Base-by-base conservation (phyloP, 805 yeast genomes). In the Ogataea naganishii region DNA sequence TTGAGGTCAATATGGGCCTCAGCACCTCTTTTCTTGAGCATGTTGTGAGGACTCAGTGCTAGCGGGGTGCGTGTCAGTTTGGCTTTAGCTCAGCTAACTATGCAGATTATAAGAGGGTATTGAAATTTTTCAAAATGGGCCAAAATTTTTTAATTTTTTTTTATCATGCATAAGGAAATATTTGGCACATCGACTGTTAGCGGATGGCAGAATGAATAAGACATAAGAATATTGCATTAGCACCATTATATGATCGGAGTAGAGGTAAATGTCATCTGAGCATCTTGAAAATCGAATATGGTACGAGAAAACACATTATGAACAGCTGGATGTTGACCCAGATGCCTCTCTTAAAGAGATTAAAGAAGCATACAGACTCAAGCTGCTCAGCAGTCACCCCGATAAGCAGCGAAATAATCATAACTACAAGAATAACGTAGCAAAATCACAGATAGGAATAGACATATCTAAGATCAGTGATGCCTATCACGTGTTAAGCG, bases 301-400 rank as follows among this genome's bases (percentile, higher is more conserved):
- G 6, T 21, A 12, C 14, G 4, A 12, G 13, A 12, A 21, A 13
- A 32, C 71, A 1, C 63, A 71, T 44, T 83, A 82, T 45, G 74
- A 70, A 23, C 49, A 78, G 0, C 62, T 85, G n/a, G 78, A 69
- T 0, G 56, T 80, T 2, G 44, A 51, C 0, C 53, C 61, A 3
- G 47, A 53, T 4, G 66, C 70, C 3, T 36, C 53, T 14, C 36
- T 32, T 1, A 41, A 32, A 0, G 71, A 66, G 10, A 62, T 88
- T 17, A 76, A 72, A 38, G 47, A 49, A 7, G 88, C 94, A 0
- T 89, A 88, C 49, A 69, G 66, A 33, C 57, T 51, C 20, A 67
- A 68, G 11, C 62, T 89, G 6, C 58, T 89, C 2, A 46, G 51
- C 4, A 51, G 69, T 3, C 97, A 89, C 51, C 97, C 97, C 1